Conservation (phyloP, 192 early-diverging fungal species). For the Funneliformis mosseae region DNA sequence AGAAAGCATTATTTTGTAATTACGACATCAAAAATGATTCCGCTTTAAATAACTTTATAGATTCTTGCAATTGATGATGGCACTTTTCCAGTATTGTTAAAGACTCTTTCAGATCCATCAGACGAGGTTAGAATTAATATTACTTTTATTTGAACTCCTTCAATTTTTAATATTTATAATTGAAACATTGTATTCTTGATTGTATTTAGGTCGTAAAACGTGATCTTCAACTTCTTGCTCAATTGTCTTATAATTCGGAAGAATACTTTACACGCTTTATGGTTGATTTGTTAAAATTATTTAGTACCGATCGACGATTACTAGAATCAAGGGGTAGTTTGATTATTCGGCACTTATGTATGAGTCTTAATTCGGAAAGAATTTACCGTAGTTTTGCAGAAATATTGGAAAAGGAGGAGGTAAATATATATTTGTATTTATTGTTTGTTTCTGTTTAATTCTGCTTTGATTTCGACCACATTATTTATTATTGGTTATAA, state of each 20-base stretch:
- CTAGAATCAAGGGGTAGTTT: slow-evolving; percentile 88
- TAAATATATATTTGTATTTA: slow-evolving; percentile 35
- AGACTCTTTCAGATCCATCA: slow-evolving; percentile 87
- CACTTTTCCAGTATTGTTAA: slow-evolving; percentile 85
- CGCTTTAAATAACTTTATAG: slow-evolving; percentile 40
- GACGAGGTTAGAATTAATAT: slow-evolving; percentile 71
- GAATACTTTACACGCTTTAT: slow-evolving; percentile 91
- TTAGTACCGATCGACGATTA: slow-evolving; percentile 84
- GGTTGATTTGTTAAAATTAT: slow-evolving; percentile 84
- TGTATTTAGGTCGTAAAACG: slow-evolving; percentile 75
- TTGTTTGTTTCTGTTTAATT: too few species aligned
- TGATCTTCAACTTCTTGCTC: slow-evolving; percentile 92
- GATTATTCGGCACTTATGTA: slow-evolving; percentile 92
- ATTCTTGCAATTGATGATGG: slow-evolving; percentile 88
- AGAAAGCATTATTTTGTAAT: not conserved
- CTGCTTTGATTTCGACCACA: not conserved
- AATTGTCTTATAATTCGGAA: slow-evolving; percentile 86
- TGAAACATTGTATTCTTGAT: not conserved
- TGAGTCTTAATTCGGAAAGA: slow-evolving; percentile 85
- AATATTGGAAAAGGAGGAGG: slow-evolving; percentile 83
- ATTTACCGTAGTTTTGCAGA: slow-evolving; percentile 89
- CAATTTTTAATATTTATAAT: slow-evolving; percentile 11
- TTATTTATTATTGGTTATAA: not conserved
- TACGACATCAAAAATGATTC: slow-evolving; percentile 1
- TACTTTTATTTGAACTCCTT: not conserved